Conservation (phyloP, 371 early-diverging fungal species). For the Mucor lusitanicus region DNA sequence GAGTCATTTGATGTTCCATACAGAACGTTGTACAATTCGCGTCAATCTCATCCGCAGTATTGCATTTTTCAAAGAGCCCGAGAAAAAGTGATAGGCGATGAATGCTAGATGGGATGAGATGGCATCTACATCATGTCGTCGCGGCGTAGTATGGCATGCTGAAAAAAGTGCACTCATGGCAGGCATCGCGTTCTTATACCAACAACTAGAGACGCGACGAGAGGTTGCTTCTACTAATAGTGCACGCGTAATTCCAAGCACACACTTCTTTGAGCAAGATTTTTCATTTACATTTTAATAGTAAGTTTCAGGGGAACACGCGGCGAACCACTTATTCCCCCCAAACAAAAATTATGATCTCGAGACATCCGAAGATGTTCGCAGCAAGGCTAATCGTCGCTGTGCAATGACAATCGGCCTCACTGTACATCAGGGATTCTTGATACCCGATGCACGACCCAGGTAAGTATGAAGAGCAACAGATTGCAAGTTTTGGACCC, state of each 20-base stretch:
- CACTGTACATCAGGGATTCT: conserved; percentile 28
- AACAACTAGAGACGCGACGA: too few relatives aligned
- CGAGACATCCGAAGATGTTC: conserved; percentile 49
- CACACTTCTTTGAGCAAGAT: too few relatives aligned
- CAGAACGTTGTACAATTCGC: not conserved
- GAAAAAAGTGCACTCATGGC: too few relatives aligned
- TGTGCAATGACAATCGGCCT: conserved; percentile 44
- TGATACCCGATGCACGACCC: conserved; percentile 43
- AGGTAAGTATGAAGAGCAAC: conserved; percentile 45
- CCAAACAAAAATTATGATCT: conserved; percentile 47
- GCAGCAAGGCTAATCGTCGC: conserved; percentile 35
- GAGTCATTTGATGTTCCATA: not conserved
- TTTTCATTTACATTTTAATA: not conserved
- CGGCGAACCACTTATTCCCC: conserved; percentile 43
- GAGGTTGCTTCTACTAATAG: too few relatives aligned
- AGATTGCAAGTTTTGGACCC: not conserved
- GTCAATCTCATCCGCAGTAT: not conserved
- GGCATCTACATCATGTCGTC: not conserved
- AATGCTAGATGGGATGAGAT: not conserved
- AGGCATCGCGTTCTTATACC: too few relatives aligned
- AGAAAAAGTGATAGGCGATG: not conserved
- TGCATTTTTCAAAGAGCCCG: not conserved
- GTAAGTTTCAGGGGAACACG: conserved; percentile 21
- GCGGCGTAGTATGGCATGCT: not conserved
- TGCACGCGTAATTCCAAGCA: too few relatives aligned